A percentile compares a stretch with the other conserved stretches of the same genome.
phyloP scores from a whole-genome alignment of 2,329 filamentous ascomycete species.

The Huntiella abstrusa region DNA sequence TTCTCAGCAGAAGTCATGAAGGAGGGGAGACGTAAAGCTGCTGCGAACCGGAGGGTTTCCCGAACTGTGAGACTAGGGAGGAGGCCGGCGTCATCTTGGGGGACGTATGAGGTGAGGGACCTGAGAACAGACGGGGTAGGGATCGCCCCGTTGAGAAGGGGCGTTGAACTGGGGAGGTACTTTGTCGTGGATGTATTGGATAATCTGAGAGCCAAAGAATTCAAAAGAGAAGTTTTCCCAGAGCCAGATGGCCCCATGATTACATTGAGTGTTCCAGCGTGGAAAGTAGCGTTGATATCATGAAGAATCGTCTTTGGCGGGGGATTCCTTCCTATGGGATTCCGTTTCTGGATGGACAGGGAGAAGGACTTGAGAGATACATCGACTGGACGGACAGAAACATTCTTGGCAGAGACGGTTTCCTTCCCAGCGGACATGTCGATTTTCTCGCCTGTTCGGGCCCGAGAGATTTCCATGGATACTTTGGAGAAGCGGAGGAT shows the following conservation, averaged over 20 bases:
- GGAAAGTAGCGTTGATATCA: slow-evolving; percentile 47
- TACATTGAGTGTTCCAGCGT: slow-evolving; percentile 49
- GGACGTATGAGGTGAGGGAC: slow-evolving; percentile 58
- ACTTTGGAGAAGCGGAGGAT: slow-evolving; percentile 45
- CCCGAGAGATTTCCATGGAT: slow-evolving; percentile 50
- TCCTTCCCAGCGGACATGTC: slow-evolving; percentile 54
- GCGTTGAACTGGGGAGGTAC: slow-evolving; percentile 41
- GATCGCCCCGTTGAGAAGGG: slow-evolving; percentile 50
- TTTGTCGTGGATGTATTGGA: slow-evolving; percentile 40
- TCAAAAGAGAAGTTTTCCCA: slow-evolving; percentile 58
- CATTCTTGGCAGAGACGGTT: slow-evolving; percentile 38
- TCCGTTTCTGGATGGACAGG: slow-evolving; percentile 44
- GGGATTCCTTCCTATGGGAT: slow-evolving; percentile 29
- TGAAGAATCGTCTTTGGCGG: slow-evolving; percentile 43
- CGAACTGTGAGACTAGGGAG: slow-evolving; percentile 57
- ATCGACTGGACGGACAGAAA: slow-evolving; percentile 38
- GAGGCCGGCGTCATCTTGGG: slow-evolving; percentile 59
- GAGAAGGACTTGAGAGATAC: slow-evolving; percentile 46
- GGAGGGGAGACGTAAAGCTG: slow-evolving; percentile 48
- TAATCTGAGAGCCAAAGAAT: slow-evolving; percentile 51
- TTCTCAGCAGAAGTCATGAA: slow-evolving; percentile 55
- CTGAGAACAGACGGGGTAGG: slow-evolving; percentile 51
- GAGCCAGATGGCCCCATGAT: slow-evolving; percentile 68
- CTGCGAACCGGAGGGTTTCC: slow-evolving; percentile 53
- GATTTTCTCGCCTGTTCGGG: slow-evolving; percentile 31